These are phyloP conservation scores for Sphaerulina vaccinii DNA, from an alignment of 2,329 filamentous ascomycete genomes.

Conservation along the genomic window DNA sequence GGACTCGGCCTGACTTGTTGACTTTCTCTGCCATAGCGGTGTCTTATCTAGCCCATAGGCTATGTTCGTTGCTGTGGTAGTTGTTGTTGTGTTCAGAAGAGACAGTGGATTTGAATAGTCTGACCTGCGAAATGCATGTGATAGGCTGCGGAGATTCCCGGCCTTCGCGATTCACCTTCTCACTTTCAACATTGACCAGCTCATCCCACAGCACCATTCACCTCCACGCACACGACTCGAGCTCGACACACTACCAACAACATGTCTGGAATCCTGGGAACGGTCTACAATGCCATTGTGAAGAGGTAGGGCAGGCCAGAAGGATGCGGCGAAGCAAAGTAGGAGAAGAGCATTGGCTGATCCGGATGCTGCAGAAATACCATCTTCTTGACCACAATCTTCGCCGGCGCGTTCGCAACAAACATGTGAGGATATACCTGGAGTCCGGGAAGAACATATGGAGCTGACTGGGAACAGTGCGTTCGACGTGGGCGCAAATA, in stretches of 20 bases:
- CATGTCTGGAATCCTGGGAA: conserved; percentile 60
- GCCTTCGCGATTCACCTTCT: not conserved
- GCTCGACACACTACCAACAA: conserved; percentile 6
- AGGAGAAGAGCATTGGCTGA: conserved; percentile 23
- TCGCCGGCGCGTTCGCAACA: conserved; percentile 82
- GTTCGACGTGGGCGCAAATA: conserved; percentile 80
- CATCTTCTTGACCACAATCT: conserved; percentile 83
- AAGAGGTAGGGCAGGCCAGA: conserved; percentile 13
- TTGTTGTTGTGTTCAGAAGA: not conserved
- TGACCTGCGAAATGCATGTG: conserved; percentile 5
- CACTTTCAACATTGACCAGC: not conserved
- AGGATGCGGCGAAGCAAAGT: not conserved
- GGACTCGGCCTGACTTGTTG: conserved; percentile 59
- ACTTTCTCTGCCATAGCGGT: conserved; percentile 44
- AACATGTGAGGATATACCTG: conserved; percentile 68
- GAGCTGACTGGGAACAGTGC: conserved; percentile 55
- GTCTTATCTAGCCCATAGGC: not conserved
- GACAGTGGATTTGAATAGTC: not conserved
- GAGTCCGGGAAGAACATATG: conserved; percentile 1
- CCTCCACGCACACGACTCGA: not conserved
- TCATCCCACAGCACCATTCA: not conserved
- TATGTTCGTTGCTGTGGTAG: conserved; percentile 23
- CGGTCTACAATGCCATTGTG: conserved; percentile 54
- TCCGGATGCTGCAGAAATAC: conserved; percentile 79
- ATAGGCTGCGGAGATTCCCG: conserved; percentile 9